phyloP scores from a whole-genome alignment of 805 yeast species.

The Nakazawaea wyomingensis region DNA sequence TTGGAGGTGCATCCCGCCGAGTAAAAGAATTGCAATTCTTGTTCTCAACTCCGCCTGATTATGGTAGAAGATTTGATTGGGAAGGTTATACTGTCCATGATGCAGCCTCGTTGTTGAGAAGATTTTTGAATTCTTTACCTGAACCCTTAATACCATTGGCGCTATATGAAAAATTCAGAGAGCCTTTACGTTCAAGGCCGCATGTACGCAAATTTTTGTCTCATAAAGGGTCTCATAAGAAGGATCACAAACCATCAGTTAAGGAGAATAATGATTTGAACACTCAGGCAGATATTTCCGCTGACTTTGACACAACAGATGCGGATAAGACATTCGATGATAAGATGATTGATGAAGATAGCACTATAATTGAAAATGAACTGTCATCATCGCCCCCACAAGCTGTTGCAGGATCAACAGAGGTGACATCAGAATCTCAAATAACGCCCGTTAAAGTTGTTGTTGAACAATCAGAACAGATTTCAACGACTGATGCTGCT shows the following conservation, averaged over 20 bases:
- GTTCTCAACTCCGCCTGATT: constrained; percentile 84
- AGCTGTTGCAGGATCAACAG: neutral
- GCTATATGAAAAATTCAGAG: constrained; percentile 72
- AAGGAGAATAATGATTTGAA: neutral
- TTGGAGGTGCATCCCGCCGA: constrained; percentile 87
- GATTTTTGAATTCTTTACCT: constrained; percentile 82
- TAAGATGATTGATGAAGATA: neutral
- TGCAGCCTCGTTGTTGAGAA: constrained; percentile 84
- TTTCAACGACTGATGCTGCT: neutral
- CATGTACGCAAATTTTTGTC: constrained; percentile 62
- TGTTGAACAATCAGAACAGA: constrained; percentile 2
- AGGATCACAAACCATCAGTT: constrained; percentile 21
- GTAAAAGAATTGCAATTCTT: constrained; percentile 78
- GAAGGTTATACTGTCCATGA: constrained; percentile 94
- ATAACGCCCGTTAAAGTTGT: neutral
- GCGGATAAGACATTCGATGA: neutral
- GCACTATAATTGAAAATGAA: neutral
- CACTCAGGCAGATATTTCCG: neutral
- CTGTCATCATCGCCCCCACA: neutral
- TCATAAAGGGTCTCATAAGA: constrained; percentile 40
- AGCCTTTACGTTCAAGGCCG: constrained; percentile 63
- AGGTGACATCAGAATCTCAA: neutral
- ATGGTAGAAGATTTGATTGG: constrained; percentile 87
- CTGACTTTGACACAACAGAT: too few species aligned
- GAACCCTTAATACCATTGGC: constrained; percentile 86